Evolutionary conservation across 495 filamentous ascomycete species (phyloP), one percentile per base, ranked within the genome.

Genomic region (Daldinia loculata): DNA sequence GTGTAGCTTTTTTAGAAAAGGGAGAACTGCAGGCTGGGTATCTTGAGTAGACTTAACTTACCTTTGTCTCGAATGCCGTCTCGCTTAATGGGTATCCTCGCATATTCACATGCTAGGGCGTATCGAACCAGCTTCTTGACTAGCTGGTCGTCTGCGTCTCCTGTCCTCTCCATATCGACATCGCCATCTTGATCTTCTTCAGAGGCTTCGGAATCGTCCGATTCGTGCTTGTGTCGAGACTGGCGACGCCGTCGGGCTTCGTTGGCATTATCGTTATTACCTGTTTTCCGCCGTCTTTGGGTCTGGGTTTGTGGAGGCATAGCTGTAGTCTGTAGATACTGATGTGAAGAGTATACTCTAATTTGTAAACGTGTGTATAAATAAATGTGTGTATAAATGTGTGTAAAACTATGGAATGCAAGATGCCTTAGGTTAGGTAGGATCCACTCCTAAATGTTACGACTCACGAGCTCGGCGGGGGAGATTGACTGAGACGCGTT

Each of bases 61-160:
- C 89, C 87, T 88, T 90, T 97, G 41, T 90, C 85, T 71, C 82
- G 86, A 63, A 99, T 94, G 60, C 93, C 95, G 6, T 87, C 83
- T 69, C 95, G 81, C 14, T 89, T 88, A 34, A 99, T 92, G 0
- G 90, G 88, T 50, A 86, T 83, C 15, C 95, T 87, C n/a, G 92
- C 85, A 78, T 92, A 96, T 77, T 98, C 95, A 81, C 92, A 93
- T 3, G 94, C 88, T 6, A 98, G 78, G 2, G 93, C 95, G 48
- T 97, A 87, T n/a, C 95, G 89, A 19, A 98, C 90, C 52, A 99
- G 81, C 70, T 94, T 97, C 80, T 97, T 98, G 32, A 93, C 88
- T 72, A 95, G 83, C 66, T 91, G 88, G 56, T 91, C 87, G 6
- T 83, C 81, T 70, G 80, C 69, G 9, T 74, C 59, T 4, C 56